Evolutionary conservation across 2,329 filamentous ascomycete genomes (phyloP), one percentile per base, ranked within the genome.

Genomic region (Xylariaceae sp.): DNA sequence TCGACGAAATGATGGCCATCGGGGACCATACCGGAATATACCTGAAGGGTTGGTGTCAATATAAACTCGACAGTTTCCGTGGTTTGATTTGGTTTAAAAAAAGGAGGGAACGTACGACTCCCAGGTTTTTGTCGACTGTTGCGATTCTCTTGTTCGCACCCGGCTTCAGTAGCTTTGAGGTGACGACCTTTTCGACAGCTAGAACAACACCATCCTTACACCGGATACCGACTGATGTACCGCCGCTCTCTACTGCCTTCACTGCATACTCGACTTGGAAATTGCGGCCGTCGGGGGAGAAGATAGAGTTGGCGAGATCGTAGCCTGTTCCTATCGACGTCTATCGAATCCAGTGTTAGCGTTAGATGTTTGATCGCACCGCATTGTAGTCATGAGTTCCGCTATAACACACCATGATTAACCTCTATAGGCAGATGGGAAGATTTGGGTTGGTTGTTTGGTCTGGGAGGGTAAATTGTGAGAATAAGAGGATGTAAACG

Each of bases 271-370:
- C 95, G 77, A 96, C 92, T 79, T 99, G 95, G 78, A 99, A 99
- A 78, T 99, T 99, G 70, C 95, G 91, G 74, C 95, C 95, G 80
- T 99, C 95, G 66, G 95, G 95, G 45, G 95, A 98, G 84, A 98
- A 99, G 82, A 98, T 96, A 73, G 95, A 98, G 86, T 99, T 99
- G 76, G 92, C 92, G 71, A 99, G 89, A 87, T 99, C 95, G 82
- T 99, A 99, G 74, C 95, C 95, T 72, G 95, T 99, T 75, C 95
- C 95, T 90, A 99, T 99, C 74, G 95, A 99, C 73, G 95, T 99
- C 95, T 99, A 45, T 55, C 44, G 44, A 33, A 39, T 24, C 9
- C 8, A 39, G 6, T 44, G 58, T 67, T 33, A 65, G 66, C n/a
- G n/a, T n/a, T n/a, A n/a, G n/a, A n/a, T n/a, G n/a, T n/a, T n/a